phyloP scores from a whole-genome alignment of 352 stramenopile genomes.

The Pythium monospermum region DNA sequence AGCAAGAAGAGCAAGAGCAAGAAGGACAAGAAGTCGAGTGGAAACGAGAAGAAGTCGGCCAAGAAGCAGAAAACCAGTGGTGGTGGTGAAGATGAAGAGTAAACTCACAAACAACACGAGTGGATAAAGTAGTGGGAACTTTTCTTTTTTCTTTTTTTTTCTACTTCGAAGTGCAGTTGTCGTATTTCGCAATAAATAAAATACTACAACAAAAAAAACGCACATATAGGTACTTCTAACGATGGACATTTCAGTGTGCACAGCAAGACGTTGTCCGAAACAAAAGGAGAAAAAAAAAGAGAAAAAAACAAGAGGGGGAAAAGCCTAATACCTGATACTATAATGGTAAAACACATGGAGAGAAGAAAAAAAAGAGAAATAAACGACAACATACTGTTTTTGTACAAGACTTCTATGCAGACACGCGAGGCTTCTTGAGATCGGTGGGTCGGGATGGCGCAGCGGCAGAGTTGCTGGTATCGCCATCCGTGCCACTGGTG shows the following conservation, averaged over 20 bases:
- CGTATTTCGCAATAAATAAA: neutral
- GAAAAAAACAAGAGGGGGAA: neutral
- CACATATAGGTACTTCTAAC: neutral
- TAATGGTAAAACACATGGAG: neutral
- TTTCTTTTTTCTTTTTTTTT: neutral
- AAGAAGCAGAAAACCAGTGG: conserved; percentile 16
- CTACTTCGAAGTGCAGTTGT: conserved; percentile 2
- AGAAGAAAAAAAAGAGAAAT: neutral
- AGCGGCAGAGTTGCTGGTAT: conserved; percentile 1
- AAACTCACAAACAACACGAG: too few species aligned
- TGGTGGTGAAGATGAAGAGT: conserved; percentile 7
- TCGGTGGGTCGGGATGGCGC: neutral
- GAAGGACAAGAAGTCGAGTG: conserved; percentile 51
- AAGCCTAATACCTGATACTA: conserved; percentile 11
- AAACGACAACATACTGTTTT: conserved; percentile 12
- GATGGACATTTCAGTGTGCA: too few species aligned
- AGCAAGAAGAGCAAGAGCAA: conserved; percentile 53
- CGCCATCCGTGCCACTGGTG: neutral
- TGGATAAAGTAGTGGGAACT: too few species aligned
- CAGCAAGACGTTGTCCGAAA: neutral
- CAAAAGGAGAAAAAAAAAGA: too few species aligned
- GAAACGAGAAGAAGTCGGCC: conserved; percentile 23
- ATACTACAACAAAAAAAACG: neutral
- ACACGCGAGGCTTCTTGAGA: conserved; percentile 22
- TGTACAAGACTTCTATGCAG: neutral